phyloP scores from a whole-genome alignment of 768 basidiomycete species.

The Crassisporium funariophilum region DNA sequence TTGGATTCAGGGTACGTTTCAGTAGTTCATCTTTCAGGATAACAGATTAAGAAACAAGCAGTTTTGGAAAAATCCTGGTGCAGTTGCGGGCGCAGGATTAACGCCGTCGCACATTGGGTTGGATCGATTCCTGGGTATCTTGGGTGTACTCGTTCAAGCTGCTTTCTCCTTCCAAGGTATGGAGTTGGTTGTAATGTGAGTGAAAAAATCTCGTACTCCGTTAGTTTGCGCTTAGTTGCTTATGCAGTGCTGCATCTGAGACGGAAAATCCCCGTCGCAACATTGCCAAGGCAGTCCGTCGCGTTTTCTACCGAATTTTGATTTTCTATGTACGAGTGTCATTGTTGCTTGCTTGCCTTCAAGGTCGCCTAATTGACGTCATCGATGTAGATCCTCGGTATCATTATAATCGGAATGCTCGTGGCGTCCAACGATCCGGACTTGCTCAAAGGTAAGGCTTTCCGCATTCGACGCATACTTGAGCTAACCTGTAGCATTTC shows the following conservation, averaged over 20 bases:
- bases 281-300: constrained; percentile 72
- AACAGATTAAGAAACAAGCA: constrained; percentile 20
- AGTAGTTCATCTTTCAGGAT: background rate
- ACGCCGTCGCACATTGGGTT: constrained; percentile 42
- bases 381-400: constrained; percentile 57
- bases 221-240: background rate
- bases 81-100: constrained; percentile 45
- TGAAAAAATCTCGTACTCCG: constrained; percentile 1
- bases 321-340: constrained; percentile 63
- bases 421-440: constrained; percentile 66
- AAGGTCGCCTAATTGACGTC: background rate
- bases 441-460: constrained; percentile 42
- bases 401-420: constrained; percentile 77
- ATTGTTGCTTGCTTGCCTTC: background rate
- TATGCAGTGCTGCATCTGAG: constrained; percentile 68
- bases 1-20: constrained; percentile 62
- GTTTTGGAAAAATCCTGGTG: constrained; percentile 78
- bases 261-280: constrained; percentile 78
- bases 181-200: constrained; percentile 72
- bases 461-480: background rate
- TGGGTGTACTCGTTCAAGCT: constrained; percentile 49
- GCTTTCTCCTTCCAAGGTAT: constrained; percentile 81
- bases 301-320: constrained; percentile 81
- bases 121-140: constrained; percentile 48
- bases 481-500: background rate